These are phyloP conservation scores for Fusarium virguliforme DNA, from an alignment of 2,329 filamentous ascomycete genomes.

Conservation along the genomic window DNA sequence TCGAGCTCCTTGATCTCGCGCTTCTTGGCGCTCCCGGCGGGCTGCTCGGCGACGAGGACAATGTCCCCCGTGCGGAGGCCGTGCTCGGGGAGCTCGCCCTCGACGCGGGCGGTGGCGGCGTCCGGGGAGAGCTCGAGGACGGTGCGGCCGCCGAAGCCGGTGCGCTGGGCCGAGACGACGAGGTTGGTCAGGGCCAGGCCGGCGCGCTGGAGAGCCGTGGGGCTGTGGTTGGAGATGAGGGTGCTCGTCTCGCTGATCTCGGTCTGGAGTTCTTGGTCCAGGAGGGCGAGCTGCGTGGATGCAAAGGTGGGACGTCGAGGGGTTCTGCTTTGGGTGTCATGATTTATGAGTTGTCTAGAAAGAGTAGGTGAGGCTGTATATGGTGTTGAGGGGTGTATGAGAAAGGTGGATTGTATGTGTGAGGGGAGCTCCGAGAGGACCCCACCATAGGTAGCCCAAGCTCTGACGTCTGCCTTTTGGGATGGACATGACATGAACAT, in stretches of 20 bases:
- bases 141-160: slow-evolving; percentile 91
- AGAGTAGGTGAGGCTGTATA: slow-evolving; percentile 7
- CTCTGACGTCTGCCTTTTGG: slow-evolving; percentile 33
- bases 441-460: slow-evolving; percentile 41
- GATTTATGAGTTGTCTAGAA: background rate
- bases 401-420: slow-evolving; percentile 34
- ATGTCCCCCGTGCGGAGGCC: slow-evolving; percentile 84
- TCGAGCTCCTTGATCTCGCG: slow-evolving; percentile 80
- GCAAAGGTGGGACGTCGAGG: slow-evolving; percentile 80
- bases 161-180: slow-evolving; percentile 81
- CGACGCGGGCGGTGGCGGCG: slow-evolving; percentile 72
- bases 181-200: slow-evolving; percentile 88
- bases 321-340: slow-evolving; percentile 60
- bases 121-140: slow-evolving; percentile 87
- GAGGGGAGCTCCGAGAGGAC: slow-evolving; percentile 37
- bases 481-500: slow-evolving; percentile 23
- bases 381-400: slow-evolving; percentile 23
- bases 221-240: slow-evolving; percentile 78
- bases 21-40: slow-evolving; percentile 80
- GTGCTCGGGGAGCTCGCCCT: slow-evolving; percentile 78
- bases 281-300: slow-evolving; percentile 77
- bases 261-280: slow-evolving; percentile 79
- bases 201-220: slow-evolving; percentile 79
- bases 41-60: slow-evolving; percentile 82
- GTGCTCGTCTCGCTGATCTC: slow-evolving; percentile 80